A percentile compares a stretch with the other conserved stretches of the same genome.
These are phyloP conservation scores for Avena insularis DNA, from an alignment of 176 grass and related monocot species.

Conservation along the genomic window DNA sequence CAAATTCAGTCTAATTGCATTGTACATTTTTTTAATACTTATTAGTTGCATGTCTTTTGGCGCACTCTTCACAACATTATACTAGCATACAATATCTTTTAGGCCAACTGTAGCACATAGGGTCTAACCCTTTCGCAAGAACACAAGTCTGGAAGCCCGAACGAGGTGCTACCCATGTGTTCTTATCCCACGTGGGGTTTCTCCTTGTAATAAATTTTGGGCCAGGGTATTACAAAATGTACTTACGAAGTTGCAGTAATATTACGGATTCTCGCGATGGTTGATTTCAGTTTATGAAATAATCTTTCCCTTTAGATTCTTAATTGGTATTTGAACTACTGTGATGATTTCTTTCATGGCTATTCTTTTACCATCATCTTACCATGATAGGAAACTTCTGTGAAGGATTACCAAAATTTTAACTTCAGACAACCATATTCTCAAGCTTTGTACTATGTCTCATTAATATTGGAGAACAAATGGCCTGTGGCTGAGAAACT, in stretches of 20 bases:
- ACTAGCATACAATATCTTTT: not conserved
- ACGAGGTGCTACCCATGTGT: not conserved
- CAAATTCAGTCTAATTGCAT: not conserved
- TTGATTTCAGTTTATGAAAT: slow-evolving; percentile 10
- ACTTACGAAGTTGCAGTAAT: not conserved
- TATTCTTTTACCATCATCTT: slow-evolving; percentile 32
- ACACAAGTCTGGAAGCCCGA: not conserved
- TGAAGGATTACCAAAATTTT: slow-evolving; percentile 86
- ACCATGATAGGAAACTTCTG: slow-evolving; percentile 73
- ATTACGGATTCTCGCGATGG: not conserved
- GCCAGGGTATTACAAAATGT: not conserved
- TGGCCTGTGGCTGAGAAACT: slow-evolving; percentile 80
- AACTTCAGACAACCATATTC: slow-evolving; percentile 67
- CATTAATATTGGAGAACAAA: slow-evolving; percentile 69
- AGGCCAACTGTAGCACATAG: too few species aligned
- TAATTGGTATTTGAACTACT: not conserved
- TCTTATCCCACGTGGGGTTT: not conserved
- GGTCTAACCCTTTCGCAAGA: not conserved
- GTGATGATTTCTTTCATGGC: slow-evolving; percentile 21
- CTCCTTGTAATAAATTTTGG: not conserved
- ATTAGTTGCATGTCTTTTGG: not conserved
- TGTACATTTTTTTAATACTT: not conserved
- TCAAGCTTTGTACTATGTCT: slow-evolving; percentile 77
- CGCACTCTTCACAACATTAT: not conserved
- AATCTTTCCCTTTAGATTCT: slow-evolving; percentile 32